Evolutionary conservation across 1,139 yeast species (phyloP), one percentile per base, ranked within the genome.

Genomic region (Suhomyces bribrorum): DNA sequence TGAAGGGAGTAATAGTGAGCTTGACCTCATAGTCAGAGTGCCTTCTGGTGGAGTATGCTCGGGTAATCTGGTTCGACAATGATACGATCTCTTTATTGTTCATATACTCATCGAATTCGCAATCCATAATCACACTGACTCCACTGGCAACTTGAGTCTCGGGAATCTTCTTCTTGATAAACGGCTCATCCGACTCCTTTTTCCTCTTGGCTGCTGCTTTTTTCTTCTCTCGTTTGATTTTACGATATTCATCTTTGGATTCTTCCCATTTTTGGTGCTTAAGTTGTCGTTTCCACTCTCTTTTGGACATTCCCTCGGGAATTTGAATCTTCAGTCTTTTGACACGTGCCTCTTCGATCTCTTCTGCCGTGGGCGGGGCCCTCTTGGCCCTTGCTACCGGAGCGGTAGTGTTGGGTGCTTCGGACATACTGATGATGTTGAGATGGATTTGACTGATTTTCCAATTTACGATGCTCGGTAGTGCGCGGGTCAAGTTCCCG

Each of bases 71-170:
- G 44, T 81, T 78, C 8, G 90, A 79, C 57, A 90, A 64, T 14
- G 96, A 86, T 2, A 77, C 78, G 32, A 86, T 77, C 55, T 92
- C 97, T 57, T 73, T 82, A 27, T 81, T 85, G 36, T 74, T 79
- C 98, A 92, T 92, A 53, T 86, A 61, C 30, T 86, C 89, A 56
- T 92, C 98, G 59, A 92, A 92, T 16, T 76, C 86, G 63, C 98
- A 92, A 62, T 92, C 98, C 48, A 92, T 59, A 14, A 89, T 66
- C 26, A 90, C 73, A 5, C 66, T 66, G 29, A 77, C 73, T 0
- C 74, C 77, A 4, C 81, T 72, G 8, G 62, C 59, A 2, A 42
- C 52, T 50, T 80, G 84, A 24, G 59, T 56, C 3, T 77, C 75
- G 5, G 63, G 53, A 26, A 53, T 54, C 25, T 68, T 57, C 34